Base-by-base conservation (phyloP, 257 asterid species). In the Solanum verrucosum region DNA sequence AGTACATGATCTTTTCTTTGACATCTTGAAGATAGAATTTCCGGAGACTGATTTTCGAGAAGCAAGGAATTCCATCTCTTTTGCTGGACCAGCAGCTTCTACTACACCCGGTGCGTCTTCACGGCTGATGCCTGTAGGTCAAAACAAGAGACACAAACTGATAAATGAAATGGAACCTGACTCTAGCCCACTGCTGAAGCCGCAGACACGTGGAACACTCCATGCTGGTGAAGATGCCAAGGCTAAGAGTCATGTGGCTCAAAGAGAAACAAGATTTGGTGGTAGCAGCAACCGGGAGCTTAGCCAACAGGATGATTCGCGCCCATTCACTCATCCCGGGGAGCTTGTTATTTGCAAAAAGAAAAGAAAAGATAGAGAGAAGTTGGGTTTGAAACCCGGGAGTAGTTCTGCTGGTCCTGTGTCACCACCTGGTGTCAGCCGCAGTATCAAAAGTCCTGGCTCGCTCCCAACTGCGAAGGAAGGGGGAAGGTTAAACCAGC, bases 1-100 rank as follows among this genome's bases (percentile, higher is more conserved):
- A 90, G 98, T 97, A 21, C 99, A 97, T 25, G 98, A 95, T 89
- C 99, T 97, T 92, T 97, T 97, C 95, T 97, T 97, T 16, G 99
- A 97, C 88, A 92, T 96, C 92, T 87, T 97, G 92, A 92, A 93
- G 91, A 90, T 94, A 79, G 94, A 95, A 86, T 96, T 97, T 91
- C 94, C 98, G 7, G 98, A 97, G 67, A 92, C 88, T 10, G 99
- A 97, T 90, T 96, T 97, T 40, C 94, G 94, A 86, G 99, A 97
- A 89, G 95, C 98, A 89, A 89, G 92, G 84, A 94, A 89, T 67
- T 91, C 98, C 34, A 87, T 96, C 87, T 93, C 98, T 40, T 97
- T 96, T 89, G 87, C 93, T 11, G 91, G 93, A 87, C 88, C 95
- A 4, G 86, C 60, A n/a, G 74, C 91, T 84, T 85, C 92, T 63